Evolutionary conservation across 805 yeast genomes (phyloP).

Genomic region (Saccharomycopsis microspora): DNA sequence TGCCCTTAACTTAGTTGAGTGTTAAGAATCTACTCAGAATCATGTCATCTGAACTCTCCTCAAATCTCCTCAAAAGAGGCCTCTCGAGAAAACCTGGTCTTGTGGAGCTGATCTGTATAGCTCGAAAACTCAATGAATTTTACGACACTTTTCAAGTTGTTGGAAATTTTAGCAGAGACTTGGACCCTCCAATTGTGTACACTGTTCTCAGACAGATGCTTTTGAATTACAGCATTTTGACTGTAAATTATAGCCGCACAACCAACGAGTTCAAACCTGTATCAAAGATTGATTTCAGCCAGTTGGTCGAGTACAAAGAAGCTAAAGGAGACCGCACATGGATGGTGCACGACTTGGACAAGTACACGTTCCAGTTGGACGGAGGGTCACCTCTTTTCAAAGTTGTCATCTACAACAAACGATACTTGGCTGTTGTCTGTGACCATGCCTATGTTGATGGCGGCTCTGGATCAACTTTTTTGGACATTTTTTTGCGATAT

Average conservation of each 20-base stretch:
- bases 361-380: neutral
- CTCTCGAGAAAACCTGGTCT: no score
- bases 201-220: no score
- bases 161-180: no score
- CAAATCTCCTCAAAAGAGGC: no score
- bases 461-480: neutral
- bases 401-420: neutral
- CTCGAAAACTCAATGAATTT: no score
- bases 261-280: neutral
- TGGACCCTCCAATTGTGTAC: no score
- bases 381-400: neutral
- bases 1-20: no score
- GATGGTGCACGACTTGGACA: neutral
- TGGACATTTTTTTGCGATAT: no score
- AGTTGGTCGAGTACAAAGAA: neutral
- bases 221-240: neutral
- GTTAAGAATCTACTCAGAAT: no score
- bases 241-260: neutral
- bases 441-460: slow-evolving; percentile 4
- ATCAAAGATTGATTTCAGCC: neutral
- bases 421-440: neutral
- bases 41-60: no score
- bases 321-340: neutral
- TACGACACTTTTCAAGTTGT: no score
- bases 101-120: no score